phyloP scores from a whole-genome alignment of 1,284 basidiomycete genomes.

The Baeospora myosura region DNA sequence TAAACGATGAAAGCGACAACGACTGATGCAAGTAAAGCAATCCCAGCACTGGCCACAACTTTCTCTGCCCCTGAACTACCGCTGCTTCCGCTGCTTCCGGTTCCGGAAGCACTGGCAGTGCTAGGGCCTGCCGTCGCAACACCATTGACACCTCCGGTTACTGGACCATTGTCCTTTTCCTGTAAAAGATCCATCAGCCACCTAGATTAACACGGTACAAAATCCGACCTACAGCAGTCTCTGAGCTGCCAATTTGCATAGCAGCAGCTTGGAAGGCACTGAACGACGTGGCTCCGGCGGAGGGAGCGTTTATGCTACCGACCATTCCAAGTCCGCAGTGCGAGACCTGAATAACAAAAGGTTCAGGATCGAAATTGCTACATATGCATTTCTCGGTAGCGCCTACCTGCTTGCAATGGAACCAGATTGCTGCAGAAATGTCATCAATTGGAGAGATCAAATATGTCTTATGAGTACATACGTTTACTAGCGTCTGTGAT shows the following conservation, averaged over 20 bases:
- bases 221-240: conserved; percentile 27
- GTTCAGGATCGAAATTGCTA: neutral
- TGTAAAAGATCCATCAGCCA: conserved; percentile 12
- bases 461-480: conserved; percentile 22
- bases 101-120: conserved; percentile 8
- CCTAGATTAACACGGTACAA: neutral
- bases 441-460: conserved; percentile 8
- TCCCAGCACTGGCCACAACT: conserved; percentile 15
- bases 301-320: conserved; percentile 57
- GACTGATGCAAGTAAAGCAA: conserved; percentile 16
- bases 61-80: conserved; percentile 9
- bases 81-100: neutral
- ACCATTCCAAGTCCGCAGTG: conserved; percentile 60
- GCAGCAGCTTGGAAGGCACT: conserved; percentile 41
- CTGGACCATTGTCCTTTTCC: conserved; percentile 30
- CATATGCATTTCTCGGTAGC: neutral
- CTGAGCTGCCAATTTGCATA: conserved; percentile 30
- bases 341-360: conserved; percentile 15
- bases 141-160: conserved; percentile 35
- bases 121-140: conserved; percentile 27
- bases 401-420: conserved; percentile 50
- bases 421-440: conserved; percentile 45
- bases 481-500: conserved; percentile 43
- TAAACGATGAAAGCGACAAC: conserved; percentile 6
- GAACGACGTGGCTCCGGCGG: conserved; percentile 47